Evolutionary conservation across 257 asterid species (phyloP).

Genomic region (Plectranthus barbatus): DNA sequence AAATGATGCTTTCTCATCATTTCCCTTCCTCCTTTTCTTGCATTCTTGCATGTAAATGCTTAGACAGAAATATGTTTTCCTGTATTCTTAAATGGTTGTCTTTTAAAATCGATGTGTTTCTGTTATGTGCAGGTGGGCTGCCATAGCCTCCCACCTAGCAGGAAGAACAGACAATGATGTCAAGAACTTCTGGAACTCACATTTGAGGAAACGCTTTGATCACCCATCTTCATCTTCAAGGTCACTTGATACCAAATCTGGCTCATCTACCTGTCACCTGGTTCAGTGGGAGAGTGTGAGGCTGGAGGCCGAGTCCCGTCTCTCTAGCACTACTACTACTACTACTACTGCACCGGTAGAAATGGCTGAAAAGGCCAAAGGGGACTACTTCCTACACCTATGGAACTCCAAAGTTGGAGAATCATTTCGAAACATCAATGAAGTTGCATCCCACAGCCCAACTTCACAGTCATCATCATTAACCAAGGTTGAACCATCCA

Average conservation of each 20-base stretch:
- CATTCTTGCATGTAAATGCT: too few species aligned
- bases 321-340: slow-evolving; percentile 14
- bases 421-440: slow-evolving; percentile 32
- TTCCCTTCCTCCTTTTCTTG: too few species aligned
- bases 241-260: slow-evolving; percentile 12
- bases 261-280: slow-evolving; percentile 25
- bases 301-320: slow-evolving; percentile 31
- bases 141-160: slow-evolving; percentile 52
- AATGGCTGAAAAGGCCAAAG: background rate
- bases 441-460: slow-evolving; percentile 27
- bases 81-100: too few species aligned
- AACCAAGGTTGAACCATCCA: slow-evolving; percentile 30
- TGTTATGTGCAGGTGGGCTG: slow-evolving; percentile 47
- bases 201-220: slow-evolving; percentile 38
- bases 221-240: slow-evolving; percentile 24
- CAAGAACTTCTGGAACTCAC: slow-evolving; percentile 80
- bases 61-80: too few species aligned
- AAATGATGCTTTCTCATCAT: too few species aligned
- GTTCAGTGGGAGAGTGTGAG: slow-evolving; percentile 35
- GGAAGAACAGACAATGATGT: slow-evolving; percentile 71
- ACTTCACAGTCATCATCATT: slow-evolving; percentile 41
- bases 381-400: slow-evolving; percentile 44
- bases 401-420: slow-evolving; percentile 65
- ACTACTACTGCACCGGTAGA: background rate
- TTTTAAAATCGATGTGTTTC: too few species aligned